Percentiles rank a stretch among this genome's conserved stretches.
Evolutionary conservation across 1,139 yeast genomes (phyloP).

Genomic region (Debaryomyces coudertii): DNA sequence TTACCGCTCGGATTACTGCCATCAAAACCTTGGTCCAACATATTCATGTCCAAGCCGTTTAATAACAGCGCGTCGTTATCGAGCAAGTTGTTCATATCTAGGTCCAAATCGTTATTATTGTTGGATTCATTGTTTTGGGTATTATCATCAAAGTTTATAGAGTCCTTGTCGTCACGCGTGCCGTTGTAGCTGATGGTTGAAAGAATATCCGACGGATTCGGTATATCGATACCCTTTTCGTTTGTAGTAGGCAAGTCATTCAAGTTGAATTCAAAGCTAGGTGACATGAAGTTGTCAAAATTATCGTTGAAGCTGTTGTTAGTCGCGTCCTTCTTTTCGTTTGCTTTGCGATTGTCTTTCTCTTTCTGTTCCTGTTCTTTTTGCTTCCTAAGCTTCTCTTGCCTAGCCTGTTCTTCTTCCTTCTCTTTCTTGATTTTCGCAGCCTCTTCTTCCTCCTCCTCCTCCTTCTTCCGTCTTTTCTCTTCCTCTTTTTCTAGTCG

Average conservation of each 20-base stretch:
- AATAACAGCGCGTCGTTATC: slow-evolving; percentile 49
- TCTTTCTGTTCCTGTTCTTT: slow-evolving; percentile 23
- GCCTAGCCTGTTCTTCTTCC: slow-evolving; percentile 17
- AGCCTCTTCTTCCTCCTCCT: slow-evolving; percentile 15
- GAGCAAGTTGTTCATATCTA: slow-evolving; percentile 45
- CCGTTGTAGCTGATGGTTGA: slow-evolving; percentile 35
- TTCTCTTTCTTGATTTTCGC: slow-evolving; percentile 21
- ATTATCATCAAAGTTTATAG: slow-evolving; percentile 5
- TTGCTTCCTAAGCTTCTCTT: slow-evolving; percentile 19
- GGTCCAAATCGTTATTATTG: slow-evolving; percentile 28
- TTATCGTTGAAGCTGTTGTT: slow-evolving; percentile 9
- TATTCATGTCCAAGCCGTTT: slow-evolving; percentile 49
- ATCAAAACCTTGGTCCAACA: slow-evolving; percentile 41
- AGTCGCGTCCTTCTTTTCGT: slow-evolving; percentile 15
- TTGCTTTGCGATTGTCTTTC: slow-evolving; percentile 15
- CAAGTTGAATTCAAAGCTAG: slow-evolving; percentile 16
- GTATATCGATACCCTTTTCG: slow-evolving; percentile 26
- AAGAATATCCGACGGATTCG: slow-evolving; percentile 45
- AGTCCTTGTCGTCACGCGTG: slow-evolving; percentile 10
- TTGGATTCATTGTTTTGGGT: slow-evolving; percentile 16
- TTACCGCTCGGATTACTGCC: slow-evolving; percentile 21
- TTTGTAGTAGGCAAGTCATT: slow-evolving; percentile 13
- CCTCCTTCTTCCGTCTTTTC: slow-evolving; percentile 17
- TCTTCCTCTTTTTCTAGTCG: slow-evolving; percentile 18
- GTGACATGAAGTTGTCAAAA: slow-evolving; percentile 15